Percentiles rank a stretch among this genome's conserved stretches.
These are phyloP conservation scores for Hansenula anomala DNA, from an alignment of 1,139 yeast genomes.

Conservation along the genomic window DNA sequence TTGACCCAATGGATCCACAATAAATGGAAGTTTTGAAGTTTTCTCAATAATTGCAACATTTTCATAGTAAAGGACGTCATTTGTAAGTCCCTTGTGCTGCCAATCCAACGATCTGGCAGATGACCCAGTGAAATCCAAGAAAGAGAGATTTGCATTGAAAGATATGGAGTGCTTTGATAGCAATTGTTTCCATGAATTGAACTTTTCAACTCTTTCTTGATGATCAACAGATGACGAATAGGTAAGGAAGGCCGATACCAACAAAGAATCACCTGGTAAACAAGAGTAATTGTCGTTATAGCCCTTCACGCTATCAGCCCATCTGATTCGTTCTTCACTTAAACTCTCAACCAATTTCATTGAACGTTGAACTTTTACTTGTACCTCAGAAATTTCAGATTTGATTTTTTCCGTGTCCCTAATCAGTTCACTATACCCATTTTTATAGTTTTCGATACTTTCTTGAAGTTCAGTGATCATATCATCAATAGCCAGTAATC, in stretches of 20 bases:
- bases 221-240: conserved; percentile 65
- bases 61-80: conserved; percentile 57
- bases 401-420: conserved; percentile 77
- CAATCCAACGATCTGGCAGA: conserved; percentile 42
- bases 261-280: conserved; percentile 60
- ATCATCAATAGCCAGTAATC: conserved; percentile 70
- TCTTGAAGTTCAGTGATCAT: conserved; percentile 74
- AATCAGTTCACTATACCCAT: conserved; percentile 64
- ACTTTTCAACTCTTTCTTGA: conserved; percentile 36
- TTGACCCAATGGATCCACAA: conserved; percentile 70
- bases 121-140: conserved; percentile 36
- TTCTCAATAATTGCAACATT: conserved; percentile 53
- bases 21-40: conserved; percentile 42
- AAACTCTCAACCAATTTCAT: conserved; percentile 57
- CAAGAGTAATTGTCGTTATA: conserved; percentile 44
- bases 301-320: conserved; percentile 55
- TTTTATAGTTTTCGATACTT: conserved; percentile 65
- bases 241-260: conserved; percentile 57
- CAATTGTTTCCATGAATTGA: conserved; percentile 36
- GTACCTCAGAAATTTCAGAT: conserved; percentile 61
- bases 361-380: conserved; percentile 60
- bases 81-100: conserved; percentile 48
- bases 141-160: conserved; percentile 34
- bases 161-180: conserved; percentile 36
- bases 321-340: conserved; percentile 66